Base-by-base conservation (phyloP, 164 flowering plant species). In the Amborella trichopoda region DNA sequence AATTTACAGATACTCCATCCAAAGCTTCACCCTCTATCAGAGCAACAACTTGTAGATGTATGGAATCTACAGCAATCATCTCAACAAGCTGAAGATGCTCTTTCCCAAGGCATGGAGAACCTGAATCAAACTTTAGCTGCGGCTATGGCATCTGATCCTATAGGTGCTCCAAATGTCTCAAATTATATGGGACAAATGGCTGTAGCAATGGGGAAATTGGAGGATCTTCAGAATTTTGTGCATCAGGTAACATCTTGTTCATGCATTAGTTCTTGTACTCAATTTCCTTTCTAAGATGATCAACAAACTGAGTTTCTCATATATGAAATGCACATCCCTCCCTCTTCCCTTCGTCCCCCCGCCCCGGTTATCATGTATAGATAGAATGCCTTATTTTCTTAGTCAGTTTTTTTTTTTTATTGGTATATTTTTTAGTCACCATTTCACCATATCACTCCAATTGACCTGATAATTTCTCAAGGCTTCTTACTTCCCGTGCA, bases 41-140 rank as follows among this genome's bases (percentile, higher is more conserved):
- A 90, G 1, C 69, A 73, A 38, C 98, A 90, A 55, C 6, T 59
- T 30, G 1, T 58, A 46, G 75, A 71, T 11, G 70, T 80, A 10
- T 49, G 33, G 34, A 84, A 66, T 56, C 81, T 91, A 40, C 66
- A 49, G 55, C 81, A 75, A 39, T 75, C 95, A 23, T 83, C 95
- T 64, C 85, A 75, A 61, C 96, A 91, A 68, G 90, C 85, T n/a
- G 98, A 91, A 67, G 98, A 91, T 54, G 94, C 98, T 26, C 81
- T 91, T 33, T 67, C 87, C 20, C 96, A 81, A 55, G 98, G 98
- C 42, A 76, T 91, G 98, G 90, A 78, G 0, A 81, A 75, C 63
- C 90, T 91, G 27, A 91, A 78, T 63, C 69, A 66, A 41, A 73
- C 64, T 42, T 66, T 91, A 33, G 58, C 83, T 1, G 79, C 76